Conservation (phyloP, 192 early-diverging fungal species). For the Coemansia guatemalensis region DNA sequence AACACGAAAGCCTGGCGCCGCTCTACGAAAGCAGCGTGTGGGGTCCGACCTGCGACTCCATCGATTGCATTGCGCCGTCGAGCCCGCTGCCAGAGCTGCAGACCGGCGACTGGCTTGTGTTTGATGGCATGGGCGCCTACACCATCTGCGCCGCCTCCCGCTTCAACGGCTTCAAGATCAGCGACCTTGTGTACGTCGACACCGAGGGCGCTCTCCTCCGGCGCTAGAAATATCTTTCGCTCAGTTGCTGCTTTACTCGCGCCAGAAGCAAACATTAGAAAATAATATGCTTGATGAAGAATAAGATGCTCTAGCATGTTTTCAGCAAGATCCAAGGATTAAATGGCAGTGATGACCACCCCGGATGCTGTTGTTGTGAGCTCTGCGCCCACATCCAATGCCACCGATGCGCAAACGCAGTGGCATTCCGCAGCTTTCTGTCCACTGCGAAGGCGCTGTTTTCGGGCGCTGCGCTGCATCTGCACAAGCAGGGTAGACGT, state of each 20-base stretch:
- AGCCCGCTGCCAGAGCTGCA: slow-evolving; percentile 76
- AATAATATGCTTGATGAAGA: too few relatives aligned
- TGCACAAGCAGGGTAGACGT: background rate
- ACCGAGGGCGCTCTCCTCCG: slow-evolving; percentile 48
- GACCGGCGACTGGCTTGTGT: slow-evolving; percentile 95
- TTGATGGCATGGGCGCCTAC: slow-evolving; percentile 97
- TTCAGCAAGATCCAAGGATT: too few relatives aligned
- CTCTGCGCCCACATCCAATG: too few relatives aligned
- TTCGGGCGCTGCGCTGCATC: background rate
- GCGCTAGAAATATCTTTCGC: background rate
- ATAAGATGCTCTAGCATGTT: too few relatives aligned
- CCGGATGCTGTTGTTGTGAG: too few relatives aligned
- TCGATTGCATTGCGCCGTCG: slow-evolving; percentile 83
- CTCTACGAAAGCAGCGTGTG: slow-evolving; percentile 71
- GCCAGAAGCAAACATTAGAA: too few relatives aligned
- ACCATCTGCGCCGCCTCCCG: slow-evolving; percentile 85
- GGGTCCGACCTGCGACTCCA: slow-evolving; percentile 99
- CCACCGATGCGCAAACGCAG: too few relatives aligned
- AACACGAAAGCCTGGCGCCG: background rate
- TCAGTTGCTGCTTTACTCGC: background rate
- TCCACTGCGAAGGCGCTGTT: background rate
- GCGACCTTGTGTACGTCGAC: slow-evolving; percentile 85
- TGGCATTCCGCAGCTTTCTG: background rate
- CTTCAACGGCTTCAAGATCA: slow-evolving; percentile 88
- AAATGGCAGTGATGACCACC: too few relatives aligned